Conservation (phyloP, 2,329 filamentous ascomycete genomes). For the Fusarium sp. region DNA sequence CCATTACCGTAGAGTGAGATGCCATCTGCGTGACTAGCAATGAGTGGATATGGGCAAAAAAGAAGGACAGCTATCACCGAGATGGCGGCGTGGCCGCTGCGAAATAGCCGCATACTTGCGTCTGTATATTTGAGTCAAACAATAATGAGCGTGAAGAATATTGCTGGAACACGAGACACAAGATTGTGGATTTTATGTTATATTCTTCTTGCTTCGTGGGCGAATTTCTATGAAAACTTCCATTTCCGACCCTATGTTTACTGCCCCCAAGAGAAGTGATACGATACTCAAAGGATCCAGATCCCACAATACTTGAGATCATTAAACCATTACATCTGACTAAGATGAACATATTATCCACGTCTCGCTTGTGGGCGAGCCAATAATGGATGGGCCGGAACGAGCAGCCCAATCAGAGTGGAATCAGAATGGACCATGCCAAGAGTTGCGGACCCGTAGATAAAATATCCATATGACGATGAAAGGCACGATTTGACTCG, state of each 20-base stretch:
- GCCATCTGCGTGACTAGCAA: neutral
- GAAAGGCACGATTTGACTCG: neutral
- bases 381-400: neutral
- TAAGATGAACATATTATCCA: neutral
- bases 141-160: neutral
- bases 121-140: no score
- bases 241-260: neutral
- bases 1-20: neutral
- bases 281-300: neutral
- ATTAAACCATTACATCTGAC: neutral
- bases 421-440: neutral
- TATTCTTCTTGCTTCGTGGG: neutral
- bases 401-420: neutral
- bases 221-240: neutral
- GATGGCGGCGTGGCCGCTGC: neutral
- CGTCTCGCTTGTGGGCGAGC: neutral
- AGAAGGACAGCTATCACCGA: neutral
- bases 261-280: neutral
- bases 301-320: neutral
- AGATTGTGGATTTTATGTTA: neutral
- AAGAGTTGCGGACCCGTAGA: neutral
- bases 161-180: rapidly evolving
- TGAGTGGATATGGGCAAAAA: neutral
- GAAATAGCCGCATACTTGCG: neutral
- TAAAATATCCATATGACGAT: neutral